Evolutionary conservation across 2,329 filamentous ascomycete genomes (phyloP), one percentile per base, ranked within the genome.

Genomic region (Thelonectria olida): DNA sequence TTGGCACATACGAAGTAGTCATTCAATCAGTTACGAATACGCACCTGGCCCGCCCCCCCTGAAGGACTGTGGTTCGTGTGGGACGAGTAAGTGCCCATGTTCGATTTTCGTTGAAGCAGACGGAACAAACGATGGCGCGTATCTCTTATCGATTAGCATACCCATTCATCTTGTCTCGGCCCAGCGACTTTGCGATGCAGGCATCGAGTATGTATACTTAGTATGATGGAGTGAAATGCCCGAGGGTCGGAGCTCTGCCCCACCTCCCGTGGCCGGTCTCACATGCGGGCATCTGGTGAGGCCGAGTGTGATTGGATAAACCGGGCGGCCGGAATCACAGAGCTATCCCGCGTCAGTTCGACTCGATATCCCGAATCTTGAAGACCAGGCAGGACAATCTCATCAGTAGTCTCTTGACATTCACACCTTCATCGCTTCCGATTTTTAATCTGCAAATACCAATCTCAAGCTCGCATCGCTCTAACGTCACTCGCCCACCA

Each of bases 241-340:
- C 34, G 34, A 54, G 51, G 19, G 19, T 45, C 41, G 51, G 41
- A 20, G 36, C 27, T 28, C 36, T n/a, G n/a, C 13, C 28, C 28
- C 7, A 15, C 31, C 13, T 10, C 31, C 28, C 31, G 31, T 34
- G 31, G 44, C 27, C 49, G 55, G 58, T 62, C 58, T 61, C 63
- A 60, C 67, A 67, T 63, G 54, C 60, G 56, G 31, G 61, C 57
- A 63, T 62, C 62, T 62, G 56, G 64, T 67, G 63, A 64, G 62
- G 67, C 64, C 62, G 50, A 45, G 51, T 56, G 60, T 74, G 66
- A 74, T 75, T 75, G 73, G 73, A 64, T 41, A 50, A 47, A 55
- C 61, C 61, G 63, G 69, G 63, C 67, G 70, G 64, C 55, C 73
- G 70, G 68, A 71, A 58, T 70, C 63, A 65, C 63, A 69, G 69